Evolutionary conservation across 768 basidiomycete genomes (phyloP).

Genomic region (Ramaria rubella): DNA sequence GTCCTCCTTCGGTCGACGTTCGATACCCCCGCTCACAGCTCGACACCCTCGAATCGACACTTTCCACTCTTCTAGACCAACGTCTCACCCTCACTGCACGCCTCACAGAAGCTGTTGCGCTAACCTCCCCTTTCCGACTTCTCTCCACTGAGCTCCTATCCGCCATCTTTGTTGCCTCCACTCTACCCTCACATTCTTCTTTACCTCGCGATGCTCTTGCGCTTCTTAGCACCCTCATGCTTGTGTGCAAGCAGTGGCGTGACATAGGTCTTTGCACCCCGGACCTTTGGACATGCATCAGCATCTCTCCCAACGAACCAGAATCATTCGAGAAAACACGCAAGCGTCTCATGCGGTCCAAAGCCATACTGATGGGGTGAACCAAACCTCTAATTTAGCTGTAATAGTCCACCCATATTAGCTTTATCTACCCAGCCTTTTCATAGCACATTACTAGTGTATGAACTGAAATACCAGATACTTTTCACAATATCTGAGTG

Average conservation of each 20-base stretch:
- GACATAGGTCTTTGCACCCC: slow-evolving; percentile 70
- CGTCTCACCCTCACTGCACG: slow-evolving; percentile 61
- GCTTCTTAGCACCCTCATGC: slow-evolving; percentile 70
- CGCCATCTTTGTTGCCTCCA: slow-evolving; percentile 51
- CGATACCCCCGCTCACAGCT: slow-evolving; percentile 69
- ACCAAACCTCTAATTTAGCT: no score
- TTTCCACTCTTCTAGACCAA: slow-evolving; percentile 61
- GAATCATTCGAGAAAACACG: slow-evolving; percentile 66
- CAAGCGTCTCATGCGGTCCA: slow-evolving; percentile 64
- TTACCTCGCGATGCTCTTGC: slow-evolving; percentile 56
- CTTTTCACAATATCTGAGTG: no score
- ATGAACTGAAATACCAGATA: no score
- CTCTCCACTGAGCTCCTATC: slow-evolving; percentile 75
- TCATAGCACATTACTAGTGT: no score
- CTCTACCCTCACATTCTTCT: slow-evolving; percentile 26
- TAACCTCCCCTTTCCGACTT: slow-evolving; percentile 74
- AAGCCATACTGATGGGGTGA: no score
- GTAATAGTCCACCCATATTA: no score
- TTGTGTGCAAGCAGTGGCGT: slow-evolving; percentile 77
- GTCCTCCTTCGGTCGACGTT: slow-evolving; percentile 26
- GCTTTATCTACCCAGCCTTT: no score
- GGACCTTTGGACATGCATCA: slow-evolving; percentile 67
- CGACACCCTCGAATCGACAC: slow-evolving; percentile 58
- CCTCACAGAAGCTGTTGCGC: slow-evolving; percentile 68
- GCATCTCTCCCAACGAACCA: slow-evolving; percentile 49